phyloP scores from a whole-genome alignment of 2,329 filamentous ascomycete species.

The Aspergillus awamori region DNA sequence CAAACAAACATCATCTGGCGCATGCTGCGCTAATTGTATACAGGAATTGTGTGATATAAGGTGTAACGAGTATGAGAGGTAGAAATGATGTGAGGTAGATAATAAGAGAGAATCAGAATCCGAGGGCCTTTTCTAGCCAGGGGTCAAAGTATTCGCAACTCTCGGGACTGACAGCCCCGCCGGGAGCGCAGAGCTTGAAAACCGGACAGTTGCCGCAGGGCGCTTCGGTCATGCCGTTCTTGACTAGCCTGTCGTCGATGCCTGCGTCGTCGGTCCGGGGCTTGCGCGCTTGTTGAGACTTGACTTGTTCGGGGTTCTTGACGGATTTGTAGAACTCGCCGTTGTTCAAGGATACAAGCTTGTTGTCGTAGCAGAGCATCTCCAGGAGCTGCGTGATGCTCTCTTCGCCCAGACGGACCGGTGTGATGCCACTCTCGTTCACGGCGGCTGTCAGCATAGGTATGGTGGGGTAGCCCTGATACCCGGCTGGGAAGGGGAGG shows the following conservation, averaged over 20 bases:
- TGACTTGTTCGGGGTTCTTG: conserved; percentile 43
- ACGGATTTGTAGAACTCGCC: conserved; percentile 54
- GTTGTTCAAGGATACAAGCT: conserved; percentile 65
- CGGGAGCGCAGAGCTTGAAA: conserved; percentile 87
- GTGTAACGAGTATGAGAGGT: not conserved
- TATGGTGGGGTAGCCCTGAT: conserved; percentile 78
- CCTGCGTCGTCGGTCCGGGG: conserved; percentile 31
- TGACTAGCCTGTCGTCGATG: conserved; percentile 48
- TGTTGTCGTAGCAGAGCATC: conserved; percentile 84
- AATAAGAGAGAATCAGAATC: conserved; percentile 30
- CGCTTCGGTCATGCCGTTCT: conserved; percentile 81
- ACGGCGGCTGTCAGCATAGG: conserved; percentile 76
- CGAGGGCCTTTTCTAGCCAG: conserved; percentile 65
- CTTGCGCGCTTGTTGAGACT: conserved; percentile 39
- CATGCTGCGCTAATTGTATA: conserved; percentile 19
- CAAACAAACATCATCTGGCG: conserved; percentile 28
- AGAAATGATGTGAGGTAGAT: not conserved
- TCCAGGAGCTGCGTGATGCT: conserved; percentile 86
- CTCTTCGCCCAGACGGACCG: conserved; percentile 67
- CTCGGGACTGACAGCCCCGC: conserved; percentile 83
- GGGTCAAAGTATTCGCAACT: conserved; percentile 90
- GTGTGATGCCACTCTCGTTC: conserved; percentile 68
- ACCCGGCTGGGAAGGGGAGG: conserved; percentile 63
- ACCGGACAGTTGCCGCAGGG: conserved; percentile 93
- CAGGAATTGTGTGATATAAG: conserved; percentile 7